Conservation (phyloP, 1,139 yeast genomes). For the Dujonia santamariae region DNA sequence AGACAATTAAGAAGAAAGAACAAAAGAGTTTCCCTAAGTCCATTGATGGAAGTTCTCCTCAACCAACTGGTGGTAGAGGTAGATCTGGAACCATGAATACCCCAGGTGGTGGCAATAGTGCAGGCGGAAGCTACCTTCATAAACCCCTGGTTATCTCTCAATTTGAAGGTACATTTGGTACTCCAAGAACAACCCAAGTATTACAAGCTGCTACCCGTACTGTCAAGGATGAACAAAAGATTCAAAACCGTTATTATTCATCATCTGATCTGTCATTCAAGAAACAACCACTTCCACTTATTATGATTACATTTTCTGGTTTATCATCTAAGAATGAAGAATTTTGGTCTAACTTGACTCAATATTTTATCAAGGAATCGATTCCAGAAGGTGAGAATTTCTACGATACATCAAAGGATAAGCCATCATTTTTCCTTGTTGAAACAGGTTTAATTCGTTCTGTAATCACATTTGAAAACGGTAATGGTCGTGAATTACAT, state of each 20-base stretch:
- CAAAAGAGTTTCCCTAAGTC: slow-evolving; percentile 4
- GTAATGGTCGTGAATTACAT: slow-evolving; percentile 52
- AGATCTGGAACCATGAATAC: slow-evolving; percentile 8
- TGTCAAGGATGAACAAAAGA: slow-evolving; percentile 39
- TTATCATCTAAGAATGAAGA: slow-evolving; percentile 56
- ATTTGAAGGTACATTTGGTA: slow-evolving; percentile 31
- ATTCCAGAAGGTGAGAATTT: slow-evolving; percentile 48
- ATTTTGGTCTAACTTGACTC: slow-evolving; percentile 61
- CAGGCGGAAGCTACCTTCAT: slow-evolving; percentile 9
- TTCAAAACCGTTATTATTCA: slow-evolving; percentile 28
- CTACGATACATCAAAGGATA: slow-evolving; percentile 41
- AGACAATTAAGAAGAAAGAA: slow-evolving; percentile 20
- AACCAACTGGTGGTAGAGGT: slow-evolving; percentile 17
- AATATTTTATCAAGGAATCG: slow-evolving; percentile 49
- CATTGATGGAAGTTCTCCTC: slow-evolving; percentile 5
- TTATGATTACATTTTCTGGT: slow-evolving; percentile 71
- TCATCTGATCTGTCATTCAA: slow-evolving; percentile 29
- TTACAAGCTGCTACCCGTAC: slow-evolving; percentile 61
- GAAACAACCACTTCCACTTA: slow-evolving; percentile 64
- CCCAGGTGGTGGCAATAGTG: slow-evolving; percentile 8
- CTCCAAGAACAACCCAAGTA: slow-evolving; percentile 64
- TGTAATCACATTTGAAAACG: slow-evolving; percentile 49
- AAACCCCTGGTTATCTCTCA: slow-evolving; percentile 5
- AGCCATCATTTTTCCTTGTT: slow-evolving; percentile 59
- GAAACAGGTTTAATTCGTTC: slow-evolving; percentile 79